A percentile compares a stretch with the other conserved stretches of the same genome.
Conservation (phyloP, 2,329 filamentous ascomycete species). For the Cercospora beticola region DNA sequence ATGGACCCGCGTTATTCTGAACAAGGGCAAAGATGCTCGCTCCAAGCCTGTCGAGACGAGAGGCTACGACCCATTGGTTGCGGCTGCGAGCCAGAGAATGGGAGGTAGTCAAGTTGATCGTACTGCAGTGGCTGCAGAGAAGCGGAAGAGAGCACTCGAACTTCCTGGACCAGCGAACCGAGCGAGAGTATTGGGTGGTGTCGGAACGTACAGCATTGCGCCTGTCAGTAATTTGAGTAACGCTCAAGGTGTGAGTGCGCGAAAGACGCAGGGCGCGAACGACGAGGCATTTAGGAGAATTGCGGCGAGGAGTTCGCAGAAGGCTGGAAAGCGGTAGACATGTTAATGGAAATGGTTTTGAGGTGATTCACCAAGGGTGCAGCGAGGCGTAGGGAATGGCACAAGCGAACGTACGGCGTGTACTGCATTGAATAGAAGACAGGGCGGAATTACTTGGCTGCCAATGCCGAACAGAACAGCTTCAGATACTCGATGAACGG, state of each 20-base stretch:
- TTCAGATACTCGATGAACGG: not conserved
- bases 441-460: not conserved
- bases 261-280: slow-evolving; percentile 30
- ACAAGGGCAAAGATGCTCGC: slow-evolving; percentile 87
- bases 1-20: slow-evolving; percentile 89
- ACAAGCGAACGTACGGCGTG: not conserved
- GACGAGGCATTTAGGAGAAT: slow-evolving; percentile 40
- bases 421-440: not conserved
- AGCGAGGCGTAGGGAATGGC: not conserved
- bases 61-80: slow-evolving; percentile 57
- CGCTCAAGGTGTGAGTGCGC: slow-evolving; percentile 29
- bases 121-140: slow-evolving; percentile 48
- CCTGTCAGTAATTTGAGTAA: slow-evolving; percentile 55
- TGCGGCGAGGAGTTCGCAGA: slow-evolving; percentile 24
- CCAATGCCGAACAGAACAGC: not conserved
- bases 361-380: not conserved
- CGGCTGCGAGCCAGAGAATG: slow-evolving; percentile 28
- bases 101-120: slow-evolving; percentile 39
- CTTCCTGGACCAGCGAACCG: slow-evolving; percentile 56
- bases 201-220: slow-evolving; percentile 62
- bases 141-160: slow-evolving; percentile 54
- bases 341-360: not conserved
- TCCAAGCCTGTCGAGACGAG: slow-evolving; percentile 68
- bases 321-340: slow-evolving; percentile 17
- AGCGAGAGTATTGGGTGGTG: slow-evolving; percentile 58